Conservation (phyloP, 2,329 filamentous ascomycete genomes). For the Atkinsonella texensis region DNA sequence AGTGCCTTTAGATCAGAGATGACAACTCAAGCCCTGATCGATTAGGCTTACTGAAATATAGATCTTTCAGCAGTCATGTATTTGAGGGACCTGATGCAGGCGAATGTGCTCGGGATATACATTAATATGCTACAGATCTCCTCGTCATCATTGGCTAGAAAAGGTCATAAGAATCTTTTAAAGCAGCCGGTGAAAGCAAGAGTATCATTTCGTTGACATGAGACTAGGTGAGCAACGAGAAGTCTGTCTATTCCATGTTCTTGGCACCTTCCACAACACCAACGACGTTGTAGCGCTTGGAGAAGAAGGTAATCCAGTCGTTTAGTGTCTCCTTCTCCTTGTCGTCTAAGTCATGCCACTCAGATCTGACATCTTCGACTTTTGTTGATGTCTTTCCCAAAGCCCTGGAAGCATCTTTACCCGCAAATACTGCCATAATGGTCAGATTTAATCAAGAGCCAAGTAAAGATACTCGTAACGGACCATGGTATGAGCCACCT, state of each 20-base stretch:
- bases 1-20: too few relatives aligned
- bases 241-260: slow-evolving; percentile 32
- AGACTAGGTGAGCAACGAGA: background rate
- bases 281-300: slow-evolving; percentile 89
- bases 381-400: slow-evolving; percentile 81
- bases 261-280: slow-evolving; percentile 52
- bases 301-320: slow-evolving; percentile 95
- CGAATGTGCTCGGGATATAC: too few relatives aligned
- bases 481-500: slow-evolving; percentile 77
- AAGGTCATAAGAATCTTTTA: too few relatives aligned
- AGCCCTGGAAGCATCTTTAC: slow-evolving; percentile 90
- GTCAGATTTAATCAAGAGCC: background rate
- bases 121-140: too few relatives aligned
- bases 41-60: too few relatives aligned
- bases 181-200: background rate
- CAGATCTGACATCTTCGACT: slow-evolving; percentile 64
- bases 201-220: background rate
- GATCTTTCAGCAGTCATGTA: too few relatives aligned
- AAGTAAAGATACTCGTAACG: slow-evolving; percentile 15
- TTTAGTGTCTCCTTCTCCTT: slow-evolving; percentile 76
- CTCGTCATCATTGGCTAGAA: too few relatives aligned
- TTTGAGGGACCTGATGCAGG: too few relatives aligned
- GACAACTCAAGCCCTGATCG: too few relatives aligned
- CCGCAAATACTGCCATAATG: slow-evolving; percentile 64
- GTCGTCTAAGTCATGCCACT: slow-evolving; percentile 74